Evolutionary conservation across 2,329 filamentous ascomycete genomes (phyloP).

Genomic region (Botrytis galanthina): DNA sequence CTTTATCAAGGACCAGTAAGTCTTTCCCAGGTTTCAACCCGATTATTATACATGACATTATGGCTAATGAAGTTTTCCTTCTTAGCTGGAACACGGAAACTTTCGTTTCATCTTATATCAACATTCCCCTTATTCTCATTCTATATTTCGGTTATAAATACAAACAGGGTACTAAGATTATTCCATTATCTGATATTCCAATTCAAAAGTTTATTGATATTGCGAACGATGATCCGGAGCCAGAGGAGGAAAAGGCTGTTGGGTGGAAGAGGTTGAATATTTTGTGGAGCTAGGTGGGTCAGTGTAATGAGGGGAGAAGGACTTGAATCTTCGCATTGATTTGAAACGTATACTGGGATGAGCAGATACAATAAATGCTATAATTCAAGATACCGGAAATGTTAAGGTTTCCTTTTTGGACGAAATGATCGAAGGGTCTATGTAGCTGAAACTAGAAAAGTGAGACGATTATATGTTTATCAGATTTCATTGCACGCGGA

Average conservation of each 20-base stretch:
- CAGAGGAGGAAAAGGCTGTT: slow-evolving; percentile 30
- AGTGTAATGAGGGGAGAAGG: background rate
- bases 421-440: background rate
- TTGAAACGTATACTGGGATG: background rate
- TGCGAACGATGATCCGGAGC: slow-evolving; percentile 38
- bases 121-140: slow-evolving; percentile 44
- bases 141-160: slow-evolving; percentile 53
- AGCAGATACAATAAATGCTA: background rate
- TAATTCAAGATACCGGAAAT: background rate
- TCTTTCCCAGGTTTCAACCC: background rate
- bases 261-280: slow-evolving; percentile 39
- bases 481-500: background rate
- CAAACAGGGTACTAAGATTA: slow-evolving; percentile 49
- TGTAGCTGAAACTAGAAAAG: background rate
- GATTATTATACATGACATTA: too few relatives aligned
- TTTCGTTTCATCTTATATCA: slow-evolving; percentile 61
- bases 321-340: background rate
- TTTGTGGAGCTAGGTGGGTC: slow-evolving; percentile 33
- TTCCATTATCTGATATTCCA: slow-evolving; percentile 41
- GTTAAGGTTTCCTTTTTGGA: background rate
- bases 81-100: slow-evolving; percentile 50
- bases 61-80: background rate
- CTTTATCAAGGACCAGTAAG: slow-evolving; percentile 53
- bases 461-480: background rate
- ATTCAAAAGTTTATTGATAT: slow-evolving; percentile 42